Percentiles rank a stretch among this genome's conserved stretches.
Evolutionary conservation across 2,329 filamentous ascomycete species (phyloP).

Genomic region (Elsinoe perseae): DNA sequence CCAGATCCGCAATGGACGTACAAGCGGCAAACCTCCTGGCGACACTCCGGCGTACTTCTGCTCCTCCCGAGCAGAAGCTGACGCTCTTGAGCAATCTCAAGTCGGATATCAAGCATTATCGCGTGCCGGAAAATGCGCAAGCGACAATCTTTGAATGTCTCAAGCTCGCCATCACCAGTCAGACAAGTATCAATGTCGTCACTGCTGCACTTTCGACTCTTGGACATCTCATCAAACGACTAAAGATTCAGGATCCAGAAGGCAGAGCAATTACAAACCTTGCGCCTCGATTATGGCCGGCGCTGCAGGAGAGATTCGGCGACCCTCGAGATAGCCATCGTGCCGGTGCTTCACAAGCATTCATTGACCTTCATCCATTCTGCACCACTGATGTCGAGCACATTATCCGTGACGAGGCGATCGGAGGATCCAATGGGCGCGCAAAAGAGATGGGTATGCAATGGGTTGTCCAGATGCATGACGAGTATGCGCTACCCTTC

Average conservation of each 20-base stretch:
- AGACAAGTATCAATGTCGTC: constrained; percentile 64
- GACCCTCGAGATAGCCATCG: constrained; percentile 83
- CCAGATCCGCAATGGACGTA: constrained; percentile 43
- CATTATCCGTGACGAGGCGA: constrained; percentile 66
- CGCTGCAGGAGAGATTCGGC: constrained; percentile 76
- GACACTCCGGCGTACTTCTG: constrained; percentile 54
- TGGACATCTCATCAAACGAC: constrained; percentile 76
- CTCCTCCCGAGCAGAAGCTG: constrained; percentile 61
- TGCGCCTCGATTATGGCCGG: constrained; percentile 60
- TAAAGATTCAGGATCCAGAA: constrained; percentile 77
- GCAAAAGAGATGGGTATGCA: constrained; percentile 78
- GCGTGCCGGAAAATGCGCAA: constrained; percentile 69
- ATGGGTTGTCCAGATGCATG: constrained; percentile 81
- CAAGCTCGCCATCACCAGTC: constrained; percentile 64
- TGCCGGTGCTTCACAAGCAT: constrained; percentile 62
- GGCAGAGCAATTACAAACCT: constrained; percentile 58
- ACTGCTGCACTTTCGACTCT: constrained; percentile 82
- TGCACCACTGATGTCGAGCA: constrained; percentile 68
- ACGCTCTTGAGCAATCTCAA: constrained; percentile 64
- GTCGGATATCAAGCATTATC: constrained; percentile 82
- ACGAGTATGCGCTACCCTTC: constrained; percentile 71
- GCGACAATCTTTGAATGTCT: constrained; percentile 73
- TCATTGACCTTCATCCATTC: constrained; percentile 68
- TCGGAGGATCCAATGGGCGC: constrained; percentile 71
- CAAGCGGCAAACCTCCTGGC: constrained; percentile 48